Conservation (phyloP, 2,329 filamentous ascomycete genomes). For the Seiridium unicorne region DNA sequence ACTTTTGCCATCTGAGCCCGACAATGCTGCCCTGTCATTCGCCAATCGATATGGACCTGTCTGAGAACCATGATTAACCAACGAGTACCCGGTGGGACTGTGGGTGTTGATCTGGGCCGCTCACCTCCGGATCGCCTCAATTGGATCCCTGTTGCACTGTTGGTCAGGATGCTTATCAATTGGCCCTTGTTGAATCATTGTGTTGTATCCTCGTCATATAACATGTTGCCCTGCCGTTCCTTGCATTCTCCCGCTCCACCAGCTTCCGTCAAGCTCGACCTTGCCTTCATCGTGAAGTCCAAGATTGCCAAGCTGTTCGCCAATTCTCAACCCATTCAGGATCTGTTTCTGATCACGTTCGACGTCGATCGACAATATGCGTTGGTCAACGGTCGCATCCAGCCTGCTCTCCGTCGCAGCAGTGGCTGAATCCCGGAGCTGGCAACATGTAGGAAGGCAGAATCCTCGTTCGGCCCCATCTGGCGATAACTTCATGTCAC, state of each 20-base stretch:
- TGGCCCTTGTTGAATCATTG: not conserved
- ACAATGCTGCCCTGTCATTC: not conserved
- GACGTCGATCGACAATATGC: slow-evolving; percentile 17
- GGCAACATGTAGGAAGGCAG: slow-evolving; percentile 29
- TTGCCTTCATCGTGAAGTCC: not conserved
- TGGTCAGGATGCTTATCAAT: slow-evolving; percentile 1
- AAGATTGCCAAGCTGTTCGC: not conserved
- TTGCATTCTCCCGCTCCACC: not conserved
- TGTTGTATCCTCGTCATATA: not conserved
- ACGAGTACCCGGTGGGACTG: not conserved
- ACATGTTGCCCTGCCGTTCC: not conserved
- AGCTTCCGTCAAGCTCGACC: not conserved
- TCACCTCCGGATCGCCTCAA: not conserved
- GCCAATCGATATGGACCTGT: not conserved
- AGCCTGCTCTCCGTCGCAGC: slow-evolving; percentile 22
- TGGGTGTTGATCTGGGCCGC: not conserved
- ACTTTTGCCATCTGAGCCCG: not conserved
- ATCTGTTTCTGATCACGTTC: not conserved
- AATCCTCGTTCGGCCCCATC: slow-evolving; percentile 9
- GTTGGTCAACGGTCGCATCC: slow-evolving; percentile 16
- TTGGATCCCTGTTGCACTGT: not conserved
- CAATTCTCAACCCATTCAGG: not conserved
- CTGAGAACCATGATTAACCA: not conserved
- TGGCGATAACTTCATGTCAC: slow-evolving; percentile 12
- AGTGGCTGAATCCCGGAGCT: slow-evolving; percentile 20